Evolutionary conservation across 768 basidiomycete genomes (phyloP), one percentile per base, ranked within the genome.

Genomic region (Pisolithus marmoratus): DNA sequence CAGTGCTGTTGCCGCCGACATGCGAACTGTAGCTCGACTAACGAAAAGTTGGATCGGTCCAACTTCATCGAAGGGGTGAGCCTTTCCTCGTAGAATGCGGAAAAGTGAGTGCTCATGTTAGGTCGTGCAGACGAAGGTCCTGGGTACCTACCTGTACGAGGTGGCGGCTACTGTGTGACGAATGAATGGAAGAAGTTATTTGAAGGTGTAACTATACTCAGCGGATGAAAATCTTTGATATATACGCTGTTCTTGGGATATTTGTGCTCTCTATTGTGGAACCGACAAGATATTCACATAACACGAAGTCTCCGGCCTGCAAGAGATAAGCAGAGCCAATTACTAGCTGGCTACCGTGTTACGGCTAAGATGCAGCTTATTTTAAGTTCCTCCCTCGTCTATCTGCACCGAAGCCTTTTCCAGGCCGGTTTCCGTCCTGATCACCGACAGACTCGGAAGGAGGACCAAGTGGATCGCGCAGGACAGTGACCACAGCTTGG

Each of bases 11-110:
- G 22, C 19, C 20, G 14, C 48, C 50, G 27, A 54, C 7, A 36
- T 26, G 20, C 23, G 19, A 46, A 27, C 20, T 20, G 22, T 22
- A 88, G 87, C 68, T 89, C 87, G 24, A 89, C 87, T n/a, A 92
- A 92, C 64, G 93, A 95, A 77, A 96, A 95, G 68, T 75, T 96
- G 45, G 92, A 96, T 70, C 78, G 71, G 48, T 82, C 80, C 37
- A 95, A 97, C 72, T 95, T 85, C 67, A 83, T 91, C 58, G 71
- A 85, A 64, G 87, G 84, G 60, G 89, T 84, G 66, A 63, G 84
- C 63, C 14, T 45, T 27, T 14, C 17, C 5, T 50, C 7, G 31
- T 7, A 11, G 17, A 22, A 17, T 7, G 8, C n/a, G 8, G 12
- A 15, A 37, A 24, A 15, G 19, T 12, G 15, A 20, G 17, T 27